These are phyloP conservation scores for Tephrocybe sp. DNA, from an alignment of 768 basidiomycete species.

Conservation along the genomic window DNA sequence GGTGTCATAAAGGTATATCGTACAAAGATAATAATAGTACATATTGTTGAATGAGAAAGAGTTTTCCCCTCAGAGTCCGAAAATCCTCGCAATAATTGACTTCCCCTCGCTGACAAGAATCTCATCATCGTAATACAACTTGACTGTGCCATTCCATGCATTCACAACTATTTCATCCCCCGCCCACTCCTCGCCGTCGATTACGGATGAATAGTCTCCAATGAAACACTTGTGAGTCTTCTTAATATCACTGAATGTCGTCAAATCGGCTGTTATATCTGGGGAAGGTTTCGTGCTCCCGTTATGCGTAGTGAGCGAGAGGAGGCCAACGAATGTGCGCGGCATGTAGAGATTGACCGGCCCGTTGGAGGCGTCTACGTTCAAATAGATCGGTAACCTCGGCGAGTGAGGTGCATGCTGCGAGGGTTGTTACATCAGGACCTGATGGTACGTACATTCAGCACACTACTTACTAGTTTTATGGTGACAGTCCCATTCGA, in stretches of 20 bases:
- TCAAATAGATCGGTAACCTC: slow-evolving; percentile 24
- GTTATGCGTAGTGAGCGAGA: slow-evolving; percentile 28
- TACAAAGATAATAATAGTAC: too few species aligned
- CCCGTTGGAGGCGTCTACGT: slow-evolving; percentile 26
- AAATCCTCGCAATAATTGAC: slow-evolving; percentile 23
- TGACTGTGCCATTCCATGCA: slow-evolving; percentile 34
- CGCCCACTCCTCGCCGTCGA: slow-evolving; percentile 24
- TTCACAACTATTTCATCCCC: slow-evolving; percentile 36
- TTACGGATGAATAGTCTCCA: slow-evolving; percentile 28
- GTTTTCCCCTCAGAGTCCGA: slow-evolving; percentile 20
- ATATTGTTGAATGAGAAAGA: too few species aligned
- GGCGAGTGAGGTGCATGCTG: slow-evolving; percentile 20
- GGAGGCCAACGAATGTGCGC: slow-evolving; percentile 38
- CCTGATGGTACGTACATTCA: neutral
- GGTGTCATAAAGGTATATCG: too few species aligned
- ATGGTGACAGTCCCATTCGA: slow-evolving; percentile 27
- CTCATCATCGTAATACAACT: slow-evolving; percentile 37
- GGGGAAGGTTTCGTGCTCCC: slow-evolving; percentile 30
- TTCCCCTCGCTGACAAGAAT: slow-evolving; percentile 9
- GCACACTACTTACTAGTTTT: slow-evolving; percentile 20
- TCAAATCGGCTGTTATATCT: slow-evolving; percentile 22
- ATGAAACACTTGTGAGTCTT: slow-evolving; percentile 33
- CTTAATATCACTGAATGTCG: slow-evolving; percentile 31
- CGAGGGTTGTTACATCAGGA: neutral
- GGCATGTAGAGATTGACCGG: slow-evolving; percentile 34